Base-by-base conservation (phyloP, 2,329 filamentous ascomycete genomes). In the Trichoderma afroharzianum region DNA sequence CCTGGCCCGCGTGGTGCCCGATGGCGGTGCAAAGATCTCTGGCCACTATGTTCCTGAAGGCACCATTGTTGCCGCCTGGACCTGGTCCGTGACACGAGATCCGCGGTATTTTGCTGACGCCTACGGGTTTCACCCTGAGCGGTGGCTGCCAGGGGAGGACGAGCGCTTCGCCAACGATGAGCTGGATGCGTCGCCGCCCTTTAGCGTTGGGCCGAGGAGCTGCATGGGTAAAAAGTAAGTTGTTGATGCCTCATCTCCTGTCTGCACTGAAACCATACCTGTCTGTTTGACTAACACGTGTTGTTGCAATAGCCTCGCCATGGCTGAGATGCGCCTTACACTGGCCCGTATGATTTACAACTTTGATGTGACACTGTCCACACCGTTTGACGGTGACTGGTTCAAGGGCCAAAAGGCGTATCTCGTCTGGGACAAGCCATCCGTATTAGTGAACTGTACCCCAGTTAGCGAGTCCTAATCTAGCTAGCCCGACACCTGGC, bases 91-190 rank as follows among this genome's bases (percentile, higher is more conserved):
- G 24, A 24, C 24, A 15, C 26, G 21, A 30, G 36, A 57, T 57
- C 77, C 11, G 58, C 74, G 36, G 3, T 76, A 82, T 72, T 84
- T 81, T 66, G 72, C 71, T 5, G 68, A 77, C 1, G 78, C 82
- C 0, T 72, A 77, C 15, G 14, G 71, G 75, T 3, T 84, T 83
- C 71, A 72, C 9, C 83, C 83, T 0, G 81, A 84, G 68, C 75
- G 82, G 5, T 84, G 81, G 76, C 68, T 80, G 36, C 36, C 36
- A 18, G 36, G 36, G 5, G 76, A 74, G 8, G 74, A 77, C 15
- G 50, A 62, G 1, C 69, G 63, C 26, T 78, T 74, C 39, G 73
- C 63, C 1, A 70, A 70, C n/a, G 79, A 81, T 67, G 68, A 74
- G 14, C 74, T 66, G 7, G 74, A 76, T 4, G 74, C 73, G 0